Base-by-base conservation (phyloP, 306 rosid genomes). In the Clitoria ternatea region DNA sequence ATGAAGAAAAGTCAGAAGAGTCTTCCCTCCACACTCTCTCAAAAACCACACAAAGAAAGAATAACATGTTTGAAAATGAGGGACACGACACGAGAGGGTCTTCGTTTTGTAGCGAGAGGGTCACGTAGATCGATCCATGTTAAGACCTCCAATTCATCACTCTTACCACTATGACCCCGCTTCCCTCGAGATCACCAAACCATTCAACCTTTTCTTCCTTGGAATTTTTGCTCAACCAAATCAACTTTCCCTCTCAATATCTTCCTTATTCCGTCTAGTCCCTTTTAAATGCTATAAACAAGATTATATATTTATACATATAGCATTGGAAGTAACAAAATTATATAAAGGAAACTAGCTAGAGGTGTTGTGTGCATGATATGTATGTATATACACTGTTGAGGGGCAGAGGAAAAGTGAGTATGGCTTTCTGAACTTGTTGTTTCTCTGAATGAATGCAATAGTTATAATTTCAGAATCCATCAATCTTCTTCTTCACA, bases 401-500 rank as follows among this genome's bases (percentile, higher is more conserved):
- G 64, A 45, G 61, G 71, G n/a, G 69, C 80, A 80, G 78, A 69
- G 45, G 49, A 83, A 74, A 72, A 78, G 83, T 70, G 76, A 69
- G 76, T 52, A 76, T 79, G 80, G 81, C 76, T 71, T 78, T 75
- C 82, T 78, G 80, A 75, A 49, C 10, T 47, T 45, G 24, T 61
- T 74, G 77, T 60, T 81, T 48, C 75, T 66, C 72, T 55, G 77
- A 80, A 43, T 55, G 69, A 77, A 55, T 79, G 80, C 64, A 73
- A 76, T 59, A 71, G 77, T 72, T 68, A 59, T 55, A 57, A 77
- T 69, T 50, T 85, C 81, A 87, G 86, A 89, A 87, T 84, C 85
- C 83, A 87, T 82, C 82, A 86, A 80, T 71, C 82, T 78, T 85
- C 96, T 85, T 75, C 66, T 72, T 69, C 70, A 68, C 83, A 74